Base-by-base conservation (phyloP, 1,284 basidiomycete genomes). In the Apiotrichum montevideense region DNA sequence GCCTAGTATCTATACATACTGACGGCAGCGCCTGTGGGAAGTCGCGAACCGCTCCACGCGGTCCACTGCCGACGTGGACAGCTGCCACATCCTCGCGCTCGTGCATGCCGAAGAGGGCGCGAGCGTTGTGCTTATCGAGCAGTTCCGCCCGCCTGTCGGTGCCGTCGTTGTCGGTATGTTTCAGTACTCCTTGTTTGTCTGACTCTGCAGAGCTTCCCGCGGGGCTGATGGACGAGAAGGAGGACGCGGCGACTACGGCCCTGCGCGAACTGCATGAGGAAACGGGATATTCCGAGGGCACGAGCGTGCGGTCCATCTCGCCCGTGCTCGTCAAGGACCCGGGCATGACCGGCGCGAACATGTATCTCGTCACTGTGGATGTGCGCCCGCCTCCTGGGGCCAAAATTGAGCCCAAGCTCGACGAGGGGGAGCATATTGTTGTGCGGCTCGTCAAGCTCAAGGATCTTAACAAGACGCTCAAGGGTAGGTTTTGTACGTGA, bases 201-300 rank as follows among this genome's bases (percentile, higher is more conserved):
- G 15, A 9, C 1, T 35, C n/a, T 33, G 59, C 73, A 88, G 90
- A 95, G 72, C 79, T 94, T 39, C 90, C 90, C 6, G 90, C 90
- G 55, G 90, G 90, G 39, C 77, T 97, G 32, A 84, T 97, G 58
- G 89, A 94, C 69, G 84, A 85, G 58, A 84, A 83, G 1, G 87
- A 97, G 77, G 84, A 84, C 1, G 80, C 88, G 0, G 87, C 87
- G 2, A 63, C 66, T 1, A 66, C 90, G 1, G 92, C 90, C 0
- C 79, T 91, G 39, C 83, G 92, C 39, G 93, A 97, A 70, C 81
- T 97, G 7, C 80, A 86, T 65, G 93, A 97, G 76, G 93, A 96
- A 76, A 95, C 91, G 0, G 92, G 92, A 2, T 94, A 87, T 74
- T 75, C 73, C 0, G 71, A 71, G 3, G 66, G 67, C 32, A 73